Base-by-base conservation (phyloP, 257 asterid species). In the Solanum gandarillasii region DNA sequence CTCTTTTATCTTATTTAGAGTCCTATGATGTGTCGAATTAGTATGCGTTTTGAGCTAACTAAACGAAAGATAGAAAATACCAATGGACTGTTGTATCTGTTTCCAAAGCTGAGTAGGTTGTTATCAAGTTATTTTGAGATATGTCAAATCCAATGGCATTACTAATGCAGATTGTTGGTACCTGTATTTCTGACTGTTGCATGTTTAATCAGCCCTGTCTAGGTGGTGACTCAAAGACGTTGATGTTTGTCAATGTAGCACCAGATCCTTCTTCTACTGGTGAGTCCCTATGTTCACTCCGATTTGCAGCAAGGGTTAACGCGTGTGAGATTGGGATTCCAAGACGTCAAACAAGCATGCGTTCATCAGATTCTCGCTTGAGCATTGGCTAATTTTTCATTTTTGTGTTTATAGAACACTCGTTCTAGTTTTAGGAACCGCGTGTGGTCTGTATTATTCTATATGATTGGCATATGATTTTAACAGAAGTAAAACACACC, bases 311-410 rank as follows among this genome's bases (percentile, higher is more conserved):
- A 60, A 90, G 98, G 62, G 99, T 98, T 20, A 98, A 98, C 75
- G 93, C 98, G 6, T 98, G 99, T 83, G 99, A 98, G 91, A 96
- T 98, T 79, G 99, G 99, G 41, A 78, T 98, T 75, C 99, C 99
- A 3, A 90, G 99, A 92, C 97, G 99, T 35, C 99, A 98, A 94
- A 95, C 98, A 79, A 93, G 89, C 93, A 84, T 91, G 85, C 92
- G 94, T 90, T 81, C 94, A 14, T 48, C 92, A 36, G 99, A 98
- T 88, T 90, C 98, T 65, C 96, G 99, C 48, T 86, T 96, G 87
- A 96, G 99, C 92, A 92, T 97, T 14, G 99, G 98, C 76, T 97
- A 90, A 94, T 87, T 83, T 89, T 70, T 74, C 52, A 70, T 55
- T 27, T 36, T 65, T 18, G 67, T 87, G 32, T 10, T 84, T 52